Evolutionary conservation across 73 alveolate genomes (phyloP), one percentile per base, ranked within the genome.

Genomic region (Blepharisma stoltei): DNA sequence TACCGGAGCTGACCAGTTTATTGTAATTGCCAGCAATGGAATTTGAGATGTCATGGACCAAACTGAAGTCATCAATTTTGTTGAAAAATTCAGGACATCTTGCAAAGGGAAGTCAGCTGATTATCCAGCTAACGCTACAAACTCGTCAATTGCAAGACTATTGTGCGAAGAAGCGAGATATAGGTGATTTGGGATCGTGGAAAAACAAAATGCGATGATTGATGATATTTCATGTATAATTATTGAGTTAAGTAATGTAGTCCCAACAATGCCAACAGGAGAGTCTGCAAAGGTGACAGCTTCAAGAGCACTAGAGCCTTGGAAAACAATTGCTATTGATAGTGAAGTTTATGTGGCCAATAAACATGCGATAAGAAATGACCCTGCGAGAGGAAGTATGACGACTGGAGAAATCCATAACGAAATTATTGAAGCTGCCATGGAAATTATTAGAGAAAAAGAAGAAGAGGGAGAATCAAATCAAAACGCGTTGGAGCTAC

Each of bases 141-240:
- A 60, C 5, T 60, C 73, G 0, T 14, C 73, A 14, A 60, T 60
- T 20, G 73, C 73, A n/a, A 60, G 73, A 60, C 46, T 60, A 18
- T 25, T 60, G 38, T 8, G 18, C 2, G 73, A 60, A 60, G 73
- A 60, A 60, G 73, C 73, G 2, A n/a, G 73, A 9, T 25, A 18
- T 60, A 60, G 73, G 46, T 60, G 73, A 38, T 38, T 60, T 60
- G 46, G 38, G 45, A 11, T 60, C 14, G 38, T 14, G 14, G 14
- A 11, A 9, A 25, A 60, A 20, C 46, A 60, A 18, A 25, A 60
- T 25, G 46, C 45, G 14, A 25, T 60, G 14, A 25, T 60, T 20
- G 73, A 60, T 60, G 73, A 60, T 60, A 25, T 60, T 60, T 60
- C 73, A 25, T n/a, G 46, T 18, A 25, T 60, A 14, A 38, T 60